Conservation (phyloP, 495 filamentous ascomycete species). For the Viridothelium virens region DNA sequence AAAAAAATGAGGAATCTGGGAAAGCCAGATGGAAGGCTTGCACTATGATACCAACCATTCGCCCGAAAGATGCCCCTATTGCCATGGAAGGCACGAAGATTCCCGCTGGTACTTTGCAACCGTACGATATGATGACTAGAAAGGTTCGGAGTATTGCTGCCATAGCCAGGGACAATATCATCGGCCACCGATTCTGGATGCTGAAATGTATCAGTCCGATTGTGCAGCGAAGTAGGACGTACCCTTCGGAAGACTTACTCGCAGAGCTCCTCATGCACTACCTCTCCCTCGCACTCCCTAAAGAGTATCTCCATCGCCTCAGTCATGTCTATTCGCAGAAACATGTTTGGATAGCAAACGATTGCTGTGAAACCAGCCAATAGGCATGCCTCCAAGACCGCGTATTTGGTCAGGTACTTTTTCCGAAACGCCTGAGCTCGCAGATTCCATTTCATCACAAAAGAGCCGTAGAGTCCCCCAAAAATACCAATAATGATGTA, state of each 20-base stretch:
- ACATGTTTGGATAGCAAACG: slow-evolving; percentile 92
- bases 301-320: slow-evolving; percentile 99
- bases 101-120: slow-evolving; percentile 94
- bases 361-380: slow-evolving; percentile 78
- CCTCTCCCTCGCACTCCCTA: slow-evolving; percentile 83
- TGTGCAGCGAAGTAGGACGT: neutral
- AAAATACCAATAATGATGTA: slow-evolving; percentile 89
- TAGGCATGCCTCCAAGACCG: slow-evolving; percentile 79
- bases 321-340: slow-evolving; percentile 96
- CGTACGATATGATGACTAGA: slow-evolving; percentile 93
- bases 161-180: slow-evolving; percentile 69
- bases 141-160: slow-evolving; percentile 76
- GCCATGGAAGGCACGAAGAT: slow-evolving; percentile 99
- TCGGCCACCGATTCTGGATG: slow-evolving; percentile 59
- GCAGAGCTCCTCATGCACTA: slow-evolving; percentile 90
- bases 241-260: slow-evolving; percentile 44
- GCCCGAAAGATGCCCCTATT: slow-evolving; percentile 85
- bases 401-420: slow-evolving; percentile 79
- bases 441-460: slow-evolving; percentile 98
- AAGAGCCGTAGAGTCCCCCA: slow-evolving; percentile 89
- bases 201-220: slow-evolving; percentile 26
- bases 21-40: slow-evolving; percentile 79
- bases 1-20: slow-evolving; percentile 74
- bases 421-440: slow-evolving; percentile 87
- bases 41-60: slow-evolving; percentile 90